phyloP scores from a whole-genome alignment of 352 stramenopile genomes.

The Saprolegnia parasitica region DNA sequence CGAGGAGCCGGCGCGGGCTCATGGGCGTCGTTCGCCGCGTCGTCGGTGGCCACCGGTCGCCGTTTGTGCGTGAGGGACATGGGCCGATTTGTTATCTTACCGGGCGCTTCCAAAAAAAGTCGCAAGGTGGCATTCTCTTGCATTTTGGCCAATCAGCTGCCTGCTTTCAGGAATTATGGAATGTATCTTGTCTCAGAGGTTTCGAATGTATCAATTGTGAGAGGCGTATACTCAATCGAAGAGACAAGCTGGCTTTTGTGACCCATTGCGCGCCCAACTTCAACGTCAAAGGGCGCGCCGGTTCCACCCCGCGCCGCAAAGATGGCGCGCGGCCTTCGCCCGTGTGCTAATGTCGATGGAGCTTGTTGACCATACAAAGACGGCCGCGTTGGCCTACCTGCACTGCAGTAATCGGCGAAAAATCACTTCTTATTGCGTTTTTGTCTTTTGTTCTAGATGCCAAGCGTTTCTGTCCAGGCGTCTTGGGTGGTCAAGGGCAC shows the following conservation, averaged over 20 bases:
- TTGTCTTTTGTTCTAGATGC: no score
- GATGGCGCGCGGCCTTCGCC: no score
- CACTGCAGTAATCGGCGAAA: neutral
- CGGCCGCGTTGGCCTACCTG: neutral
- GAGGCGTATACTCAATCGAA: neutral
- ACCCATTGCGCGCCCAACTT: neutral
- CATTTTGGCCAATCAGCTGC: neutral
- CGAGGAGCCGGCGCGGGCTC: neutral
- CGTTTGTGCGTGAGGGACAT: constrained; percentile 13
- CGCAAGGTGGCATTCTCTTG: neutral
- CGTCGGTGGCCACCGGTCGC: neutral
- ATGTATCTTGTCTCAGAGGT: neutral
- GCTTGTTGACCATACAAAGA: constrained; percentile 14
- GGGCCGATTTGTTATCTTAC: neutral
- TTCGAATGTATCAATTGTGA: neutral
- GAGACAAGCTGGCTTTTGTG: neutral
- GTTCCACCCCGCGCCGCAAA: neutral
- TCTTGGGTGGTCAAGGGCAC: constrained; percentile 1
- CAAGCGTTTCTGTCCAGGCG: neutral
- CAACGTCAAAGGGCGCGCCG: neutral
- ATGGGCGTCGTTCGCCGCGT: neutral
- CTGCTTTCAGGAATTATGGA: neutral
- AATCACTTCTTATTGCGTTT: no score
- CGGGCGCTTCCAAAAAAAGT: constrained; percentile 3
- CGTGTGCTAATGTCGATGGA: neutral